Percentiles rank a stretch among this genome's conserved stretches.
Evolutionary conservation across 2,329 filamentous ascomycete genomes (phyloP).

Genomic region (Verticillium isaacii): DNA sequence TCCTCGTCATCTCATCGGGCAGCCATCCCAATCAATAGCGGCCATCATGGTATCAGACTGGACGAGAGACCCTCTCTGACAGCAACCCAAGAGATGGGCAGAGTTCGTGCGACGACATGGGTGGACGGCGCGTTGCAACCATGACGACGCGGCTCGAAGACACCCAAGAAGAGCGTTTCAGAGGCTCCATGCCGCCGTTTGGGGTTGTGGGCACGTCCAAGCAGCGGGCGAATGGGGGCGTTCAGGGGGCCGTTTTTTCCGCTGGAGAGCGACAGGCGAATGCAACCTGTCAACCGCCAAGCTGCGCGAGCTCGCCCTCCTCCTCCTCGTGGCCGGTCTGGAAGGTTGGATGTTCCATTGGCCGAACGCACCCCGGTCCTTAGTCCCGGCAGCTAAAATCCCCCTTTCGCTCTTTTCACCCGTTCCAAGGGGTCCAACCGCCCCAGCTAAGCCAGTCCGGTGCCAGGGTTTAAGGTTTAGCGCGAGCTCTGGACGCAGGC

Average conservation of each 20-base stretch:
- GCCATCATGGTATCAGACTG: background rate
- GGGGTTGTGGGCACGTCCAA: conserved; percentile 8
- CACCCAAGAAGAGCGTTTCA: conserved; percentile 1
- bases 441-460: background rate
- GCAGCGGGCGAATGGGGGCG: conserved; percentile 13
- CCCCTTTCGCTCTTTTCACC: background rate
- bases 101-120: background rate
- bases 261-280: background rate
- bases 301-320: background rate
- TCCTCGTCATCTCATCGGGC: conserved; percentile 1
- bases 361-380: conserved; percentile 1
- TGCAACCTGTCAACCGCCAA: background rate
- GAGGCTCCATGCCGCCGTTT: conserved; percentile 3
- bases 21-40: background rate
- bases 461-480: background rate
- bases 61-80: conserved; percentile 1
- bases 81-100: conserved; percentile 1
- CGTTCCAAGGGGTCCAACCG: background rate
- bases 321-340: background rate
- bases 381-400: conserved; percentile 3
- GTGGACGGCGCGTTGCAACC: background rate
- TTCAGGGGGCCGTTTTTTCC: conserved; percentile 1
- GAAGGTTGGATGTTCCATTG: background rate
- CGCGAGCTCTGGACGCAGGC: background rate
- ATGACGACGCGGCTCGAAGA: background rate